Conservation (phyloP, 345 rosid genomes). For the Ceriops zippeliana region DNA sequence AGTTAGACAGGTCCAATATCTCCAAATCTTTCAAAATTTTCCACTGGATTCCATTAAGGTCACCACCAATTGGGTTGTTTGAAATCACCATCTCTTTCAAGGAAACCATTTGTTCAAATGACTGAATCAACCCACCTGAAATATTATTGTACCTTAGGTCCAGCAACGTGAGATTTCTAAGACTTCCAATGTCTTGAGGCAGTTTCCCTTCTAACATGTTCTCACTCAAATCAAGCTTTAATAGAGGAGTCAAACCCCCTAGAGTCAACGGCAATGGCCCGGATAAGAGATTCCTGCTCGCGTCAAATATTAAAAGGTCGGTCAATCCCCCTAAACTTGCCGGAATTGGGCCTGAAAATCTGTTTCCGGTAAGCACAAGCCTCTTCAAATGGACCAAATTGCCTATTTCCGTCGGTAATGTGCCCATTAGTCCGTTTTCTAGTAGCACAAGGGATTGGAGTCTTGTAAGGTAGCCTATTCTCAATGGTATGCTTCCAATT, state of each 20-base stretch:
- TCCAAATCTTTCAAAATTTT: constrained; percentile 23
- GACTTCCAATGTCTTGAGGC: constrained; percentile 20
- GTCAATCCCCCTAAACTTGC: constrained; percentile 25
- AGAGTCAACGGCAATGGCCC: constrained; percentile 33
- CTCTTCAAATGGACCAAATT: constrained; percentile 21
- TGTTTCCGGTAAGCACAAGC: constrained; percentile 32
- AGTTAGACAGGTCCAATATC: constrained; percentile 28
- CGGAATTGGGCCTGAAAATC: constrained; percentile 30
- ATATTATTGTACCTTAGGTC: constrained; percentile 35
- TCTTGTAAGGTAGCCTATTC: constrained; percentile 21
- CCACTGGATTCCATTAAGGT: constrained; percentile 29
- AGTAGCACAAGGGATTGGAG: constrained; percentile 32
- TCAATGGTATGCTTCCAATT: constrained; percentile 23
- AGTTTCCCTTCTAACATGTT: constrained; percentile 28
- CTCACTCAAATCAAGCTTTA: constrained; percentile 41
- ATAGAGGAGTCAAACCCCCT: constrained; percentile 24
- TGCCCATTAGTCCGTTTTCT: constrained; percentile 35
- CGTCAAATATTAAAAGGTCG: constrained; percentile 33
- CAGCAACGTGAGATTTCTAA: constrained; percentile 29
- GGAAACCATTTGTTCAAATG: constrained; percentile 32
- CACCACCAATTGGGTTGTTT: constrained; percentile 31
- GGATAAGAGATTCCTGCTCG: constrained; percentile 35
- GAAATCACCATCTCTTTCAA: constrained; percentile 34
- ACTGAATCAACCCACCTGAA: constrained; percentile 24
- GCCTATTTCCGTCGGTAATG: constrained; percentile 24